These are phyloP conservation scores for Barnettozyma botsteinii DNA, from an alignment of 805 yeast genomes.

Conservation along the genomic window DNA sequence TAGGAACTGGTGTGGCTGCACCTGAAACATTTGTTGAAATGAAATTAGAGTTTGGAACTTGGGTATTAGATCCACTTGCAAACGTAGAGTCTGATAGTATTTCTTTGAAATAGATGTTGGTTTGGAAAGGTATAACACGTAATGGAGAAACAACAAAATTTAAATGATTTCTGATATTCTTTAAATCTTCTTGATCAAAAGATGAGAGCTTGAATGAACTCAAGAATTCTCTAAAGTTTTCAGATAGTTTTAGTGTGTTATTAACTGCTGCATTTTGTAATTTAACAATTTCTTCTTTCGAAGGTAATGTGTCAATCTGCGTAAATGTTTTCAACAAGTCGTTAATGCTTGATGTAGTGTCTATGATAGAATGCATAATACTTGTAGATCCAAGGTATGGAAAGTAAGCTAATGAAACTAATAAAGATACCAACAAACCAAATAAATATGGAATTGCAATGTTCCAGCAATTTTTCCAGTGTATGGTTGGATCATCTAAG, in stretches of 20 bases:
- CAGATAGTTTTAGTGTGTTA: constrained; percentile 31
- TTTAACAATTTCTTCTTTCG: constrained; percentile 15
- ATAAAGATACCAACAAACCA: constrained; percentile 35
- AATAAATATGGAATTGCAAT: constrained; percentile 40
- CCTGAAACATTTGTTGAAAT: constrained; percentile 21
- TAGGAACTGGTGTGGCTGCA: constrained; percentile 31
- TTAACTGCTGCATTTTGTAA: constrained; percentile 29
- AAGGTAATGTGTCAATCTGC: constrained; percentile 7
- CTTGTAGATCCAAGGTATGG: constrained; percentile 39
- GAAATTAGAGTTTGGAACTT: background rate
- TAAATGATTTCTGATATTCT: constrained; percentile 35
- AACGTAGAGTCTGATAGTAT: background rate
- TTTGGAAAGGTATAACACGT: constrained; percentile 33
- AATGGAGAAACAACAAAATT: constrained; percentile 37
- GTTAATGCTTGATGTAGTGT: constrained; percentile 23
- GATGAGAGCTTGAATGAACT: constrained; percentile 35
- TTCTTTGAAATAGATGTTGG: constrained; percentile 13
- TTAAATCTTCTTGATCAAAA: constrained; percentile 28
- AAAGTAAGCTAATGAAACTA: constrained; percentile 30
- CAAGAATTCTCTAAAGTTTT: constrained; percentile 37
- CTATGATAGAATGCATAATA: constrained; percentile 24
- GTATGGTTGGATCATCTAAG: constrained; percentile 23
- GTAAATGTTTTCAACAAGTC: constrained; percentile 19
- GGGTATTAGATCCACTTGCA: constrained; percentile 2
- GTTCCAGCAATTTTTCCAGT: constrained; percentile 36